Evolutionary conservation across 169 alveolate genomes (phyloP), one percentile per base, ranked within the genome.

Genomic region (Theileria parva): DNA sequence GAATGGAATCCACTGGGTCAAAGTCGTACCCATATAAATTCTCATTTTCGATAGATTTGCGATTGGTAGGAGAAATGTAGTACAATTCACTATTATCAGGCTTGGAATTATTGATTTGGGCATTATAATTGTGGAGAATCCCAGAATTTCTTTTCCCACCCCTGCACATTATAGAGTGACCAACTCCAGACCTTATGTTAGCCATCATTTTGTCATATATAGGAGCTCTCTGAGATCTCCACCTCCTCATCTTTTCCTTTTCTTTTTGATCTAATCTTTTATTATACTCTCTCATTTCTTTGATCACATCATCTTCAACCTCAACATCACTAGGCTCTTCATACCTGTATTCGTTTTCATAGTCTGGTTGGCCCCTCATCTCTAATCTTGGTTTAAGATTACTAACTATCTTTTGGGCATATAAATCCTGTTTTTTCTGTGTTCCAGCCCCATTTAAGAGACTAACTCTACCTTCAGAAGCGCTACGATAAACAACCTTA

Each of bases 201-300:
- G 2, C 11, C 34, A 23, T 44, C 27, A 70, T 70, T 70, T 19
- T n/a, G 25, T 70, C 78, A 74, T 70, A 70, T 21, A 70, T 70
- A 23, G 63, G 78, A 21, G 44, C 55, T 37, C 66, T 70, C 30
- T 51, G 67, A 2, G 48, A n/a, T 32, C 78, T 19, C 78, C 78
- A 70, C 44, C 9, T 53, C 28, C 66, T 57, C 74, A 53, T 51
- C 55, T 70, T 39, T 23, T 70, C 64, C 34, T 27, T 57, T 9
- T 70, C 78, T 57, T 70, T 27, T n/a, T 19, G 75, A 0, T 19
- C 66, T 19, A 70, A 4, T 37, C 59, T 19, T 19, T 19, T 25
- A 25, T 39, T 65, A 55, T 34, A 65, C 74, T 39, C 74, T 25
- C n/a, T 65, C 39, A 34, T 25, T 70, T 70, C 37, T 19, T 70